Evolutionary conservation across 768 basidiomycete species (phyloP), one percentile per base, ranked within the genome.

Genomic region (Russula brevipes): DNA sequence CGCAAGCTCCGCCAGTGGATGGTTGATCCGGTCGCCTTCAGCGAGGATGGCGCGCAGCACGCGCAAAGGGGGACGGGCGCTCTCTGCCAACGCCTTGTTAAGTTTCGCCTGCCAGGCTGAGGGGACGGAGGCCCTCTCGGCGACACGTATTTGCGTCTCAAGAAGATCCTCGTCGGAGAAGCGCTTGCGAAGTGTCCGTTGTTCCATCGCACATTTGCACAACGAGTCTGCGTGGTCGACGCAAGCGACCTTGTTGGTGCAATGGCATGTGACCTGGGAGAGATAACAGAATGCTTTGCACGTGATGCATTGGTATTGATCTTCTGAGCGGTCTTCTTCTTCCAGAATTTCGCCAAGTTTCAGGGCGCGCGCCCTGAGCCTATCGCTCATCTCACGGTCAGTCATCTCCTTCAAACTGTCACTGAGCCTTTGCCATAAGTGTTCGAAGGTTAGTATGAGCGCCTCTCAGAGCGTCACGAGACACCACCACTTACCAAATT

Each of bases 281-380:
- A 99, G 84, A 73, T 97, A 98, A 75, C 90, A 94, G 76, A 96
- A 98, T 5, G 81, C 83, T 72, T 97, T 95, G 88, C 97, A 98
- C 66, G 89, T 76, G 54, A 80, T 77, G 80, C 97, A 99, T 74
- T 98, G 97, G 74, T 95, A 96, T 72, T 97, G 93, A 57, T 98
- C 95, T 72, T 98, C 97, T 0, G 87, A 80, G 12, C 85, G 84
- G 73, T 98, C 95, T 68, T 85, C 81, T 67, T 87, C 84, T 68
- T 91, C 87, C 33, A 92, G 76, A 41, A 80, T 76, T 72, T 97
- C 94, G 30, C 76, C 73, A 49, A 92, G 74, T n/a, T 81, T 81
- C 41, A 81, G 73, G 19, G 76, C 68, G 38, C 91, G 85, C 39
- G 91, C 83, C 33, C 76, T 76, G 54, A 77, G 77, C 35, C 97